Base-by-base conservation (phyloP, 2,329 filamentous ascomycete genomes). In the Chaetomium olivaceum region DNA sequence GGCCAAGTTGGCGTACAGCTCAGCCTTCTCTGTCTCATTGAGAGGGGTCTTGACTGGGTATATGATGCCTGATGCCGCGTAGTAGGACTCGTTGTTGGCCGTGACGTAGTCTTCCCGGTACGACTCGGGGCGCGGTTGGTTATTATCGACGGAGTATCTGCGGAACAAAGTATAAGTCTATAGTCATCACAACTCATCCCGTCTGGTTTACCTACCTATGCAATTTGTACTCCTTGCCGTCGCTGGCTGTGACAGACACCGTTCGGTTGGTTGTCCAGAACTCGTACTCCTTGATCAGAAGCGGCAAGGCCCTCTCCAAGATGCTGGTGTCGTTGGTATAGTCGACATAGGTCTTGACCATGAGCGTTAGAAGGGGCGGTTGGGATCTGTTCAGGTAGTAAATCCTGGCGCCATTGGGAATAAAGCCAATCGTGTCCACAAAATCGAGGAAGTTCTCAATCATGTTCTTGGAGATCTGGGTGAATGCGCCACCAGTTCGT, bases 401-500 rank as follows among this genome's bases (percentile, higher is more conserved):
- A 29, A 85, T 71, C 16, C 88, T 80, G n/a, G 86, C 87, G 8
- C 88, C 88, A 66, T 91, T 91, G 46, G 88, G 88, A 4, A 90
- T 82, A 71, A 90, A 89, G 12, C 88, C 88, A 69, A 85, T 87
- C 11, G 81, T 75, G 12, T 90, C 86, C 4, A 91, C 82, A 46
- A 90, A 80, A 70, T 90, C 88, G 12, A 90, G 77, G 70, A 90
- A 90, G 73, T 91, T 91, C 72, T 90, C 87, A 67, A 90, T 88
- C 33, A 86, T 88, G 75, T 90, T 89, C 73, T 81, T 82, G 4
- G 87, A 84, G 66, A 90, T 88, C 39, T 85, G 76, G 7, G 83
- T 83, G 68, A 89, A 90, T 54, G 83, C 82, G 46, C 88, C 88
- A 19, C 86, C 83, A 0, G 87, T 90, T 56, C 88, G 83, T 39